Conservation (phyloP, 345 rosid species). For the Eutrema yunnanense region DNA sequence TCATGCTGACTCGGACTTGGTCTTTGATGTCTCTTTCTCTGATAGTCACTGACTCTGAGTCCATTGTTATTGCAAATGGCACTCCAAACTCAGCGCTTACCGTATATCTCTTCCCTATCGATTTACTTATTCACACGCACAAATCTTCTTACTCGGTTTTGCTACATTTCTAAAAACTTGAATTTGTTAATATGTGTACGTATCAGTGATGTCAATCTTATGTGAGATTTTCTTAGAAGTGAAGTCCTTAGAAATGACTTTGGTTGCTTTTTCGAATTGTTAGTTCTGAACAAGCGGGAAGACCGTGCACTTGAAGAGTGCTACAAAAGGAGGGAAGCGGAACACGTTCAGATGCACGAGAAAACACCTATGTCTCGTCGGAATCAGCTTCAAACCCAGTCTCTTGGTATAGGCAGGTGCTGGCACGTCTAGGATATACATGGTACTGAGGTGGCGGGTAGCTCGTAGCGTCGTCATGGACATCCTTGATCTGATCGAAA, state of each 20-base stretch:
- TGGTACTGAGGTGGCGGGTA: too few species aligned
- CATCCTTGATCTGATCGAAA: too few species aligned
- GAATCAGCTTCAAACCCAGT: too few species aligned
- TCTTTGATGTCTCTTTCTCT: constrained; percentile 92
- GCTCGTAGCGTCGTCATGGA: too few species aligned
- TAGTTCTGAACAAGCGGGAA: constrained; percentile 83
- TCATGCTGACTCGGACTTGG: constrained; percentile 66
- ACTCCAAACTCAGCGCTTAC: constrained; percentile 93
- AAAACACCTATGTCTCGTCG: too few species aligned
- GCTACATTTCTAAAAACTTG: too few species aligned
- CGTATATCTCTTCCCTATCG: constrained; percentile 90
- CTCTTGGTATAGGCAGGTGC: too few species aligned
- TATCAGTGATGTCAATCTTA: constrained; percentile 43
- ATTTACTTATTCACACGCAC: constrained; percentile 49
- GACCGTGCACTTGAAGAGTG: constrained; percentile 85
- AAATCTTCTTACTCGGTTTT: too few species aligned
- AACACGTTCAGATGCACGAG: constrained; percentile 42
- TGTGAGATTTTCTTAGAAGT: constrained; percentile 71
- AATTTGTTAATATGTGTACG: too few species aligned
- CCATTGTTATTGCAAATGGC: constrained; percentile 90
- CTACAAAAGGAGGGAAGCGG: constrained; percentile 84
- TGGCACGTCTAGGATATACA: too few species aligned
- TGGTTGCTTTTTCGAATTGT: constrained; percentile 64
- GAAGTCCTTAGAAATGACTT: constrained; percentile 57
- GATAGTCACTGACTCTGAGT: constrained; percentile 72